Percentiles rank a stretch among this genome's conserved stretches.
Conservation (phyloP, 2,329 filamentous ascomycete genomes). For the Arthrocladium fulminans region DNA sequence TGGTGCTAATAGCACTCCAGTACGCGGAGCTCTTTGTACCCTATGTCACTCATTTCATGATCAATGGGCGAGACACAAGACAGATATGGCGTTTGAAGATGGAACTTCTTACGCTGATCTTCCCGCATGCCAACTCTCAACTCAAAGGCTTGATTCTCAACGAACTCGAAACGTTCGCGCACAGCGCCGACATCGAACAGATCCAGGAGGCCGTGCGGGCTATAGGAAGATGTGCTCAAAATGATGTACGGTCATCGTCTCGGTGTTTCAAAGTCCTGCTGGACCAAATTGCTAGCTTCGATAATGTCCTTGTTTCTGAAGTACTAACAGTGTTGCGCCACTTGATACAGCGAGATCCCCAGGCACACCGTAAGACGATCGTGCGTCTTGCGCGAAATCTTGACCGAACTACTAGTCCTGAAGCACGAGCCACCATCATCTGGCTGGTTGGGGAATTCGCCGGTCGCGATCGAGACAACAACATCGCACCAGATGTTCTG, state of each 20-base stretch:
- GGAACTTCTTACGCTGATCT: slow-evolving; percentile 82
- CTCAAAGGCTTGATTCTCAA: slow-evolving; percentile 80
- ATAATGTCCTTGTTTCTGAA: slow-evolving; percentile 77
- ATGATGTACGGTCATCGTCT: slow-evolving; percentile 58
- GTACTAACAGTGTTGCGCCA: slow-evolving; percentile 91
- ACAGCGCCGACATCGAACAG: slow-evolving; percentile 62
- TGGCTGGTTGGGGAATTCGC: slow-evolving; percentile 96
- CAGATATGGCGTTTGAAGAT: slow-evolving; percentile 87
- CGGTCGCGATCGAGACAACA: slow-evolving; percentile 67
- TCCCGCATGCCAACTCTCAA: slow-evolving; percentile 67
- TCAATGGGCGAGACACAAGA: slow-evolving; percentile 67
- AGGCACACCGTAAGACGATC: slow-evolving; percentile 73
- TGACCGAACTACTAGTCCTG: slow-evolving; percentile 76
- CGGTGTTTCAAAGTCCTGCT: slow-evolving; percentile 77
- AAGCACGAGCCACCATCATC: slow-evolving; percentile 86
- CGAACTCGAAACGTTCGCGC: slow-evolving; percentile 88
- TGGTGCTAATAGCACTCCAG: slow-evolving; percentile 79
- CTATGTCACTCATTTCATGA: slow-evolving; percentile 81
- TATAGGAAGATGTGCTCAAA: slow-evolving; percentile 86
- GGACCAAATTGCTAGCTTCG: slow-evolving; percentile 76
- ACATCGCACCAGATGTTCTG: slow-evolving; percentile 86
- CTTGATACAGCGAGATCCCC: slow-evolving; percentile 82
- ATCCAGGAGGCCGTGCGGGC: slow-evolving; percentile 85
- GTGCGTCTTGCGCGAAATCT: slow-evolving; percentile 83
- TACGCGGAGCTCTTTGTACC: slow-evolving; percentile 73